phyloP scores from a whole-genome alignment of 495 filamentous ascomycete genomes.

The Penicillium odoratum region DNA sequence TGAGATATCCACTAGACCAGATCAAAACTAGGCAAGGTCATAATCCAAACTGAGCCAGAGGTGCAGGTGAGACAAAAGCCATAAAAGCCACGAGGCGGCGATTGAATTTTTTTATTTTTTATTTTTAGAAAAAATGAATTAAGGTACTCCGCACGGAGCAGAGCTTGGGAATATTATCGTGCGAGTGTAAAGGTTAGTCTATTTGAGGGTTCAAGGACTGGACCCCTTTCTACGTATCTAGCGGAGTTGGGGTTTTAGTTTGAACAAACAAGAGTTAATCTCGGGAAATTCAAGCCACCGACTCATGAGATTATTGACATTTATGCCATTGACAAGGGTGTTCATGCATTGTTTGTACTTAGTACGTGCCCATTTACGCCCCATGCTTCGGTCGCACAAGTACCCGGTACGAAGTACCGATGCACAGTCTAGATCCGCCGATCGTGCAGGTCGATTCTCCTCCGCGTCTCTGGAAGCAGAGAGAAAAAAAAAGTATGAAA shows the following conservation, averaged over 20 bases:
- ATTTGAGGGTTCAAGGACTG: neutral
- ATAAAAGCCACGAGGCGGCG: neutral
- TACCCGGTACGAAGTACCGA: constrained; percentile 10
- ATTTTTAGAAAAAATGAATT: no score
- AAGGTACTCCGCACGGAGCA: no score
- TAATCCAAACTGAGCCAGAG: neutral
- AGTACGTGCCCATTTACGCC: neutral
- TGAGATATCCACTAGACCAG: constrained; percentile 10
- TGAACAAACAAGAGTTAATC: neutral
- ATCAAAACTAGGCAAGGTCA: constrained; percentile 4
- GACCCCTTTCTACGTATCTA: neutral
- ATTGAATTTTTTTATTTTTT: no score
- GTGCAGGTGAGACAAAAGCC: neutral
- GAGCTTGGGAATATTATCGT: no score
- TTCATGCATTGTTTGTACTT: neutral
- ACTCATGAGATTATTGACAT: neutral
- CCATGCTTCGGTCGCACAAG: neutral
- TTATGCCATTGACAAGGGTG: neutral
- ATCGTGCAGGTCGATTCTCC: constrained; percentile 18
- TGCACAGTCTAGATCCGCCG: constrained; percentile 30
- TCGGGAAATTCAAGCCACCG: neutral
- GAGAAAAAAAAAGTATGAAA: neutral
- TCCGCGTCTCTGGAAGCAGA: constrained; percentile 13
- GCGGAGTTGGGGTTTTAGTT: neutral
- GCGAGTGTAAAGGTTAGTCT: no score